Evolutionary conservation across 805 yeast species (phyloP).

Genomic region (Crinitomyces ghanaensis): DNA sequence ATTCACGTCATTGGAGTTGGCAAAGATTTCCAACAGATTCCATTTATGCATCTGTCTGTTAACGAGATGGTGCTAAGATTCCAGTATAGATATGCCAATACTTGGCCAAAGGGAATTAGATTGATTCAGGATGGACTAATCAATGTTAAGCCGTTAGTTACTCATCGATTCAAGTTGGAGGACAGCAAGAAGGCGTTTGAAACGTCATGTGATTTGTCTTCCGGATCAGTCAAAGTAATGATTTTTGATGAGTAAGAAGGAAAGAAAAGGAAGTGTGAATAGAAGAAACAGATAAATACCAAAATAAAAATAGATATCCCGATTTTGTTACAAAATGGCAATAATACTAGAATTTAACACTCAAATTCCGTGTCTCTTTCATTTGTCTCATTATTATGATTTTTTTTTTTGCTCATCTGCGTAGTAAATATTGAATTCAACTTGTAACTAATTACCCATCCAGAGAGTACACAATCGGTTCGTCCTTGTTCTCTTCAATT

Average conservation of each 20-base stretch:
- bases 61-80: conserved; percentile 42
- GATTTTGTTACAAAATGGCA: too few relatives aligned
- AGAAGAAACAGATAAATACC: too few relatives aligned
- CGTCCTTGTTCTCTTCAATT: conserved; percentile 11
- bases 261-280: too few relatives aligned
- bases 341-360: too few relatives aligned
- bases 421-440: not conserved
- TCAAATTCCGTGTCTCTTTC: too few relatives aligned
- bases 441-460: conserved; percentile 7
- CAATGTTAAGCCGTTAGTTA: conserved; percentile 36
- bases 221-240: conserved; percentile 39
- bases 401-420: not conserved
- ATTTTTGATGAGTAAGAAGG: conserved; percentile 28
- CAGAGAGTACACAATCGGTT: conserved; percentile 7
- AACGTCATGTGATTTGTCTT: conserved; percentile 30
- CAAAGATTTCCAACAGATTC: conserved; percentile 35
- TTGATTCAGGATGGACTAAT: conserved; percentile 35
- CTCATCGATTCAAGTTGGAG: conserved; percentile 38
- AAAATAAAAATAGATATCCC: too few relatives aligned
- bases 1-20: conserved; percentile 44
- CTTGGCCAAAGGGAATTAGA: conserved; percentile 47
- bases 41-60: conserved; percentile 43
- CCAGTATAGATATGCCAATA: conserved; percentile 43
- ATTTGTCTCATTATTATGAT: too few relatives aligned
- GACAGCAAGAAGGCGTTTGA: conserved; percentile 38